A percentile compares a stretch with the other conserved stretches of the same genome.
Conservation (phyloP, 306 rosid species). For the Vigna unguiculata region DNA sequence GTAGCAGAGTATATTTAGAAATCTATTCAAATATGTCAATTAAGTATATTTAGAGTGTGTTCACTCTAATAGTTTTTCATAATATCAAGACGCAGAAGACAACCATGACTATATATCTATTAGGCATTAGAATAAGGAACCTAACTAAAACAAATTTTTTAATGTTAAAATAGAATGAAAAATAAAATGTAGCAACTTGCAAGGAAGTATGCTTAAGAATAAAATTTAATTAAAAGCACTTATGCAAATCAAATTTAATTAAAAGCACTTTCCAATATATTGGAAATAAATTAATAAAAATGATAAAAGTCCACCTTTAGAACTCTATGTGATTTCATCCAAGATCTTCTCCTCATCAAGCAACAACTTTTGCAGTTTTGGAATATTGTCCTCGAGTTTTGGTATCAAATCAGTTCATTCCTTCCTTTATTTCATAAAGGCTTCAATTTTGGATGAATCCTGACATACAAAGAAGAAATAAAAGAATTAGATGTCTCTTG, state of each 20-base stretch:
- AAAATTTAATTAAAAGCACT: constrained; percentile 6
- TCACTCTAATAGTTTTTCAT: neutral
- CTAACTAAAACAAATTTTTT: constrained; percentile 19
- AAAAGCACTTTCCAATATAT: constrained; percentile 27
- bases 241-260: constrained; percentile 11
- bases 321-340: constrained; percentile 79
- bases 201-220: constrained; percentile 26
- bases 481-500: constrained; percentile 38
- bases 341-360: constrained; percentile 78
- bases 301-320: constrained; percentile 65
- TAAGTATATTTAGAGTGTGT: neutral
- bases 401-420: constrained; percentile 80
- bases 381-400: constrained; percentile 74
- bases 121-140: constrained; percentile 21
- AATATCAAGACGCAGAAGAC: constrained; percentile 4
- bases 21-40: neutral
- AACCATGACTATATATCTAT: constrained; percentile 1
- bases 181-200: neutral
- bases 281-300: constrained; percentile 15
- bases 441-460: constrained; percentile 78
- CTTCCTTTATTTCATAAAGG: constrained; percentile 72
- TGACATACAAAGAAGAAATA: constrained; percentile 51
- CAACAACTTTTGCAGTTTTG: constrained; percentile 76
- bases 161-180: neutral
- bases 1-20: neutral